Evolutionary conservation across 257 asterid species (phyloP).

Genomic region (Verbena officinalis): DNA sequence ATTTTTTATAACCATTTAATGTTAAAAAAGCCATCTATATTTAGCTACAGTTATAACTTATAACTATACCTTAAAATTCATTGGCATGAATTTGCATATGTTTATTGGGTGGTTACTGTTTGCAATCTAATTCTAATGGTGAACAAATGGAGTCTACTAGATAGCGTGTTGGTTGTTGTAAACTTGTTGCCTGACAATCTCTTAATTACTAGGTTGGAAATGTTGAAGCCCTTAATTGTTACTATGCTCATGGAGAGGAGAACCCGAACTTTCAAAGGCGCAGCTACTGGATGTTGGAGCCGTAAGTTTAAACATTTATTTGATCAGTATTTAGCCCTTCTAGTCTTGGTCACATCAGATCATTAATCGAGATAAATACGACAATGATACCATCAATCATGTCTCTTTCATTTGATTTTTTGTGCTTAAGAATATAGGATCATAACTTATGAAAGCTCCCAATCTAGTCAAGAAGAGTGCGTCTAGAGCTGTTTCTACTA

Average conservation of each 20-base stretch:
- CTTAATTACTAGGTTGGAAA: slow-evolving; percentile 75
- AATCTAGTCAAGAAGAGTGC: not conserved
- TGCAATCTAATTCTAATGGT: slow-evolving; percentile 4
- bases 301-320: slow-evolving; percentile 57
- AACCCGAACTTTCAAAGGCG: slow-evolving; percentile 89
- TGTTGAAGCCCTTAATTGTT: slow-evolving; percentile 89
- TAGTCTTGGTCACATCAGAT: slow-evolving; percentile 13
- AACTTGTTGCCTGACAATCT: slow-evolving; percentile 33
- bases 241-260: slow-evolving; percentile 92
- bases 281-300: slow-evolving; percentile 94
- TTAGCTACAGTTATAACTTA: not conserved
- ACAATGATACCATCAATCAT: too few relatives aligned
- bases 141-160: slow-evolving; percentile 13
- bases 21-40: slow-evolving; percentile 10
- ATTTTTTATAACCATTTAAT: too few relatives aligned
- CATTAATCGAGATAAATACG: slow-evolving; percentile 6
- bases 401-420: not conserved
- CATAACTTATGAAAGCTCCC: slow-evolving; percentile 18
- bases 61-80: too few relatives aligned
- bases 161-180: slow-evolving; percentile 19
- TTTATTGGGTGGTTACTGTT: not conserved
- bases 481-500: not conserved
- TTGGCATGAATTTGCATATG: slow-evolving; percentile 5
- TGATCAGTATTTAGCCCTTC: slow-evolving; percentile 19
- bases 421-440: slow-evolving; percentile 6